Evolutionary conservation across 2,329 filamentous ascomycete genomes (phyloP), one percentile per base, ranked within the genome.

Genomic region (Xylariaceae sp.): DNA sequence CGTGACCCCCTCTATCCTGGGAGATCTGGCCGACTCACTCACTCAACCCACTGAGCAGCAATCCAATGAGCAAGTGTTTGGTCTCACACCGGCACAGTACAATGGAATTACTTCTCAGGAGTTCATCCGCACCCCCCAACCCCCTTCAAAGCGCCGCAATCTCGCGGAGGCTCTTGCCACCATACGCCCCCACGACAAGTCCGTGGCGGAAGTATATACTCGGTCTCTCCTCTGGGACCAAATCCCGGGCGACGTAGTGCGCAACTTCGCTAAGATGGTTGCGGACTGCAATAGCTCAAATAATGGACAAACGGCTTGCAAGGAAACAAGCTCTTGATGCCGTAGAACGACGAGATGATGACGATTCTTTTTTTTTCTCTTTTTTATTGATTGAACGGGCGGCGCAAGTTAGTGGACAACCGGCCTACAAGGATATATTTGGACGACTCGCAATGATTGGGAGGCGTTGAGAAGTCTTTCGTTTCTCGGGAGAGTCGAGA

Each of bases 151-250:
- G 68, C 86, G 89, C 65, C 84, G 86, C 69, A 92, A 90, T 73
- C 83, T 94, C 51, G 89, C 88, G 50, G 88, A 96, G 67, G 88
- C 91, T 6, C 82, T 97, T 51, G 86, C 88, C 54, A 86, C 84
- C 51, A 90, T 96, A 85, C 87, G 90, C 67, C 84, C 82, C 68
- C 80, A 81, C 69, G 83, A 81, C 70, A 90, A 90, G 75, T 83
- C 84, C 55, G 88, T 88, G 52, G 89, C 92, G 59, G 92, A 97
- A 69, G 90, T 97, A 48, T 96, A 96, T 77, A 95, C 92, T 39
- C 85, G 93, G 59, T 96, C 91, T 63, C 82, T 97, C 62, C 85
- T 97, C 59, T 96, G 91, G 90, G 92, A 97, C 71, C 90, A 92
- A 75, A 92, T 97, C 68, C 92, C 94, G 11, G 83, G 86, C 68